A percentile compares a stretch with the other conserved stretches of the same genome.
phyloP scores from a whole-genome alignment of 805 yeast species.

The Soucietia sequanensis region DNA sequence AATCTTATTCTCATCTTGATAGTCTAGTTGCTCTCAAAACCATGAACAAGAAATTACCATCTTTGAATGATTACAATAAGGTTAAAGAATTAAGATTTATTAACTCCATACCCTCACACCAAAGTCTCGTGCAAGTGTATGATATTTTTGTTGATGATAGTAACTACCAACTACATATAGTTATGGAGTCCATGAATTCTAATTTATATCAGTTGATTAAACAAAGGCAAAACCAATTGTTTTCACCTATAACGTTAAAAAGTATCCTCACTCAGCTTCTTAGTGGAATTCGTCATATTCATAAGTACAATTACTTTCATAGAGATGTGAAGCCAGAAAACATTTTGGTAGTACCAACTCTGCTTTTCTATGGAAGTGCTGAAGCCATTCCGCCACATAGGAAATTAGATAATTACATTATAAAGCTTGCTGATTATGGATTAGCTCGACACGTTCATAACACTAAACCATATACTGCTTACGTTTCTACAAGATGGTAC shows the following conservation, averaged over 20 bases:
- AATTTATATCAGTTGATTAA: slow-evolving; percentile 77
- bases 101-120: slow-evolving; percentile 66
- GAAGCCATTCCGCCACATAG: slow-evolving; percentile 38
- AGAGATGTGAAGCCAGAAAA: slow-evolving; percentile 95
- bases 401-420: slow-evolving; percentile 49
- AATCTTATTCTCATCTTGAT: slow-evolving; percentile 16
- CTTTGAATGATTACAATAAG: slow-evolving; percentile 25
- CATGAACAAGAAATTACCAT: slow-evolving; percentile 55
- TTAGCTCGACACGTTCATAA: slow-evolving; percentile 61
- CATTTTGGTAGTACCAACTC: slow-evolving; percentile 64
- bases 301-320: slow-evolving; percentile 65
- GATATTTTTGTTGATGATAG: slow-evolving; percentile 75
- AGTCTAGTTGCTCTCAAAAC: slow-evolving; percentile 76
- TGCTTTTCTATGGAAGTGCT: slow-evolving; percentile 48
- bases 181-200: slow-evolving; percentile 87
- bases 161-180: slow-evolving; percentile 65
- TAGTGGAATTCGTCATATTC: slow-evolving; percentile 81
- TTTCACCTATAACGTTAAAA: slow-evolving; percentile 58
- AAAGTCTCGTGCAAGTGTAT: slow-evolving; percentile 66
- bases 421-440: slow-evolving; percentile 81
- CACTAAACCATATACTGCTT: slow-evolving; percentile 61
- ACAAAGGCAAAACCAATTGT: slow-evolving; percentile 50
- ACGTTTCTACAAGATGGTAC: slow-evolving; percentile 85
- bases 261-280: slow-evolving; percentile 71
- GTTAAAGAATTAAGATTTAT: slow-evolving; percentile 71